Base-by-base conservation (phyloP, 768 basidiomycete species). In the Cantharellus cinnabarinus region DNA sequence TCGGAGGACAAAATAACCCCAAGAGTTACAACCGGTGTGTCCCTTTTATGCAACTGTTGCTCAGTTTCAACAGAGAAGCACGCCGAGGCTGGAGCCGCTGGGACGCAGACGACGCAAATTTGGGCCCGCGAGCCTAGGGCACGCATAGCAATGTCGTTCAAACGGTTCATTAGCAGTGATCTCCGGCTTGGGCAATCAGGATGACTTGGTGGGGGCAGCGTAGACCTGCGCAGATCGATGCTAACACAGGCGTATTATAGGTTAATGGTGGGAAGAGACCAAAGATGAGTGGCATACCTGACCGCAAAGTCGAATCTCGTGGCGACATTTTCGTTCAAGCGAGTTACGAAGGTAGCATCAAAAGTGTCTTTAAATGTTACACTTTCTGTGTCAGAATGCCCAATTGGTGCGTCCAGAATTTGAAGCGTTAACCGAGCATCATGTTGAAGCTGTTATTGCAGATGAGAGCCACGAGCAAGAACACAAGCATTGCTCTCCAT, bases 391-490 rank as follows among this genome's bases (percentile, higher is more conserved):
- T 29, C 20, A 29, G 20, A 29, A 29, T 29, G 20, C 20, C 20
- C 20, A 29, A 29, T 29, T 29, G 20, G 61, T 38, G 68, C 67
- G 55, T 84, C 78, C 50, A 94, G 71, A 3, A 70, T 68, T 60
- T 83, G 78, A 2, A 94, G 72, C 0, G 90, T 88, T 65, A 77
- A 74, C 42, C 73, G 70, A 0, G 91, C 90, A 65, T 97, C 89
- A 53, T 82, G 73, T 60, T 74, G 74, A 41, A 91, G 77, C 88
- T 91, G 63, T 3, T 5, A 37, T 35, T 34, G 48, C 2, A 59
- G 42, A n/a, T 3, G 4, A 57, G 10, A 42, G 15, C 29, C 3
- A 10, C 3, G 48, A 20, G 41, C 29, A 29, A 59, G 41, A 53
- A 3, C 38, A 41, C 5, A 50, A n/a, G 5, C 14, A n/a, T 35